These are phyloP conservation scores for Colletotrichum kahawae DNA, from an alignment of 2,329 filamentous ascomycete genomes.

Conservation along the genomic window DNA sequence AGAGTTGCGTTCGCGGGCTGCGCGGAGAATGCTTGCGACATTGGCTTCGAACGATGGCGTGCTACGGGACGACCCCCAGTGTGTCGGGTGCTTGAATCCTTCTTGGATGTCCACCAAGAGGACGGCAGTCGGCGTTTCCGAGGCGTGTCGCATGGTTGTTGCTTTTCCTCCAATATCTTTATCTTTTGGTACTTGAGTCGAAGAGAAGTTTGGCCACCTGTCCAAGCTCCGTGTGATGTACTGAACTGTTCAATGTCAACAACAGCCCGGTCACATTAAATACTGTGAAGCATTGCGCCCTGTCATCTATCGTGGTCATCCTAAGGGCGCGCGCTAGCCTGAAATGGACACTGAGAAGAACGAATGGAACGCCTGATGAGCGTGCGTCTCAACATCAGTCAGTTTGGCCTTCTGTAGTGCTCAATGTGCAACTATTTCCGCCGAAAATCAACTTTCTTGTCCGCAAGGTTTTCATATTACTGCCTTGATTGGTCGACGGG, in stretches of 20 bases:
- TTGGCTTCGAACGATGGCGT: constrained; percentile 50
- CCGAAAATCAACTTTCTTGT: neutral
- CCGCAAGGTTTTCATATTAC: too few species aligned
- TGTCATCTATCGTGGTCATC: neutral
- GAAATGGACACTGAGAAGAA: neutral
- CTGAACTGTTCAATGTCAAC: neutral
- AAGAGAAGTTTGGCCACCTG: neutral
- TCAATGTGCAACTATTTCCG: neutral
- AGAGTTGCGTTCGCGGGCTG: constrained; percentile 23
- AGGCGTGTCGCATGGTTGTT: constrained; percentile 24
- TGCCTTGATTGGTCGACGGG: neutral
- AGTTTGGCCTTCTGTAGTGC: neutral
- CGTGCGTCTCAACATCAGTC: neutral
- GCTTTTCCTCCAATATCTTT: neutral
- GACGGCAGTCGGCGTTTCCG: constrained; percentile 40
- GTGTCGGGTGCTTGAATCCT: constrained; percentile 41
- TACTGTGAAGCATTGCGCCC: neutral
- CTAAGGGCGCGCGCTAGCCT: neutral
- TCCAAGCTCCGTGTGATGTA: accelerated
- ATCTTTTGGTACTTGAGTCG: neutral
- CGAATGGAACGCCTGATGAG: neutral
- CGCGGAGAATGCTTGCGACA: constrained; percentile 39
- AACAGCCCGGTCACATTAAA: neutral
- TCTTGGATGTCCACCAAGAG: constrained; percentile 53
- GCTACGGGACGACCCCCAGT: constrained; percentile 45